Conservation (phyloP, 495 filamentous ascomycete genomes). For the Acidomyces sp. region DNA sequence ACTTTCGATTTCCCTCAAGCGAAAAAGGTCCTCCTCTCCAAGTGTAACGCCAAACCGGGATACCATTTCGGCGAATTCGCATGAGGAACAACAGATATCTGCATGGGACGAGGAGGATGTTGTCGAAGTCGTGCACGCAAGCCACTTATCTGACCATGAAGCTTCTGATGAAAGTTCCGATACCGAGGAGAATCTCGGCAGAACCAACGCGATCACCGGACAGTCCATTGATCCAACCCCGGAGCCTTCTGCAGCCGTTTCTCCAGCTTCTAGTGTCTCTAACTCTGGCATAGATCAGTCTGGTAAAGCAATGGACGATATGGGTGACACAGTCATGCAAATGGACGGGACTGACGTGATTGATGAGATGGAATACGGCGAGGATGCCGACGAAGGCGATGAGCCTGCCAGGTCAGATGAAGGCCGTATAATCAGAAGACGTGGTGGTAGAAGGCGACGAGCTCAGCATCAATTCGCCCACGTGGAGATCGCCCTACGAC, state of each 20-base stretch:
- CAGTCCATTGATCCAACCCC: slow-evolving; percentile 3
- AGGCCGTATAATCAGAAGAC: slow-evolving; percentile 17
- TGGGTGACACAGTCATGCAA: background rate
- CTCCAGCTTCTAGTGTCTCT: slow-evolving; percentile 7
- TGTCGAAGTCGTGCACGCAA: slow-evolving; percentile 3
- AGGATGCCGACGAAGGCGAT: slow-evolving; percentile 15
- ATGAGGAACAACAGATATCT: background rate
- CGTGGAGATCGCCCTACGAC: slow-evolving; percentile 28
- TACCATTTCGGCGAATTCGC: background rate
- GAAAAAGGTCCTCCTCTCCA: slow-evolving; percentile 11
- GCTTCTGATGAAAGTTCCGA: slow-evolving; percentile 1
- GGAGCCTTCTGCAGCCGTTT: background rate
- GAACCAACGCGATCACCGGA: background rate
- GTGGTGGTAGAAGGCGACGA: slow-evolving; percentile 27
- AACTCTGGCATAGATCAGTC: background rate
- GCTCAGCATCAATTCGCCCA: slow-evolving; percentile 24
- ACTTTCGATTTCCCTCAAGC: slow-evolving; percentile 10
- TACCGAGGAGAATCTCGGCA: slow-evolving; percentile 1
- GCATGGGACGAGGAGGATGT: slow-evolving; percentile 3
- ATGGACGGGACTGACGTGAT: background rate
- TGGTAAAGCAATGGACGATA: background rate
- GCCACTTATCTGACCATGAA: slow-evolving; percentile 13
- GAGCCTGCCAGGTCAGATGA: slow-evolving; percentile 3
- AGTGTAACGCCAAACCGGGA: background rate
- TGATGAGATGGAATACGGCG: slow-evolving; percentile 5